phyloP scores from a whole-genome alignment of 257 asterid species.

The Solanum lignicaule region DNA sequence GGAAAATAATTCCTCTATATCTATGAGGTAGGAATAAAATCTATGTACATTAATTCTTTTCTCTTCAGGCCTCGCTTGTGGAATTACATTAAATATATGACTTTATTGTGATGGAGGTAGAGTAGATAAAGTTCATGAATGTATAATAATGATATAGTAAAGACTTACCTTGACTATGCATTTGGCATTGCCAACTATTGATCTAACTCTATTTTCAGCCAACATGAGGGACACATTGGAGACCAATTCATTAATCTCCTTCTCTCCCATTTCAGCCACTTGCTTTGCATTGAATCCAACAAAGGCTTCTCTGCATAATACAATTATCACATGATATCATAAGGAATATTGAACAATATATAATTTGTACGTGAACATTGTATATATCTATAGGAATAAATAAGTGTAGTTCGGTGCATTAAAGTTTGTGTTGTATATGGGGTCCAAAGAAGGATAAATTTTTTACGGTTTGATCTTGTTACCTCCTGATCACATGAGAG shows the following conservation, averaged over 20 bases:
- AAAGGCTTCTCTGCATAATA: conserved; percentile 44
- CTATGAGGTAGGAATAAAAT: too few species aligned
- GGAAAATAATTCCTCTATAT: too few species aligned
- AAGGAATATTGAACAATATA: neutral
- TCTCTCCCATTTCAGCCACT: conserved; percentile 73
- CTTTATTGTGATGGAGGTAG: neutral
- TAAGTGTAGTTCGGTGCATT: neutral
- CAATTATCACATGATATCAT: neutral
- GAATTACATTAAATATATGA: too few species aligned
- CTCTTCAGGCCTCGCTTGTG: too few species aligned
- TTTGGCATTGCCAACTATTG: conserved; percentile 78
- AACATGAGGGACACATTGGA: conserved; percentile 42
- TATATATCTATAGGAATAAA: too few species aligned
- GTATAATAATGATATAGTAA: neutral
- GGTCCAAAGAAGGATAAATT: rapidly evolving
- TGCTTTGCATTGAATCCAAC: conserved; percentile 52
- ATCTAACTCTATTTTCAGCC: conserved; percentile 61
- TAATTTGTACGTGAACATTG: neutral
- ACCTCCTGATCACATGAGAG: neutral
- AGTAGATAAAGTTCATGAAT: neutral
- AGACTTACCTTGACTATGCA: conserved; percentile 63
- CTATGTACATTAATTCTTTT: rapidly evolving
- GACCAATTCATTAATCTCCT: conserved; percentile 40
- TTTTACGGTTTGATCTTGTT: too few species aligned
- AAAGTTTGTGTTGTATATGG: rapidly evolving